These are phyloP conservation scores for Telfairia occidentalis DNA, from an alignment of 331 rosid genomes.

Conservation along the genomic window DNA sequence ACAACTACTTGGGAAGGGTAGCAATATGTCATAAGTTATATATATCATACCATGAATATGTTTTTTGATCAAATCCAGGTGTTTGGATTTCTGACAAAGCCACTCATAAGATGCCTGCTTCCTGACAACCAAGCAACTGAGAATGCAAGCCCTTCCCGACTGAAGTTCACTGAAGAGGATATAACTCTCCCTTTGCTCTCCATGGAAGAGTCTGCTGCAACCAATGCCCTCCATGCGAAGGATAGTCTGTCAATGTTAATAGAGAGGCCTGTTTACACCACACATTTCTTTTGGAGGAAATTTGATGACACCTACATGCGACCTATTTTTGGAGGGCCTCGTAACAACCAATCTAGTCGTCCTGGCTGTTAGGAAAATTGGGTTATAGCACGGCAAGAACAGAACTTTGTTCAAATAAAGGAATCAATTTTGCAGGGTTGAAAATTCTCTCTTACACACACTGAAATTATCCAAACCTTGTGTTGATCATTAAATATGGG, in stretches of 20 bases:
- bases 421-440: neutral
- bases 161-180: conserved; percentile 27
- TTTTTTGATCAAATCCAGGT: conserved; percentile 28
- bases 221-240: conserved; percentile 56
- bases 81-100: conserved; percentile 71
- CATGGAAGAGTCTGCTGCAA: conserved; percentile 49
- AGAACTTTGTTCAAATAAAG: neutral
- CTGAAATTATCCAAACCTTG: neutral
- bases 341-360: neutral
- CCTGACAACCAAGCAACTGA: conserved; percentile 25
- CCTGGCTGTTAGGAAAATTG: conserved; percentile 1
- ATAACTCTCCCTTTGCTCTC: conserved; percentile 59
- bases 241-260: conserved; percentile 63
- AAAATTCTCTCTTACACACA: neutral
- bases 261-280: conserved; percentile 64
- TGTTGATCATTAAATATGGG: neutral
- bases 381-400: neutral
- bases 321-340: conserved; percentile 78
- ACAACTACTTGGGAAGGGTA: neutral
- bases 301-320: conserved; percentile 79
- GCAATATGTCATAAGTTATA: neutral
- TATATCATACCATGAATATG: neutral
- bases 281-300: conserved; percentile 69
- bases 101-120: conserved; percentile 44
- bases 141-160: conserved; percentile 13